A percentile compares a stretch with the other conserved stretches of the same genome.
phyloP scores from a whole-genome alignment of 1,284 basidiomycete species.

The Leccinum pseudoinsigne region DNA sequence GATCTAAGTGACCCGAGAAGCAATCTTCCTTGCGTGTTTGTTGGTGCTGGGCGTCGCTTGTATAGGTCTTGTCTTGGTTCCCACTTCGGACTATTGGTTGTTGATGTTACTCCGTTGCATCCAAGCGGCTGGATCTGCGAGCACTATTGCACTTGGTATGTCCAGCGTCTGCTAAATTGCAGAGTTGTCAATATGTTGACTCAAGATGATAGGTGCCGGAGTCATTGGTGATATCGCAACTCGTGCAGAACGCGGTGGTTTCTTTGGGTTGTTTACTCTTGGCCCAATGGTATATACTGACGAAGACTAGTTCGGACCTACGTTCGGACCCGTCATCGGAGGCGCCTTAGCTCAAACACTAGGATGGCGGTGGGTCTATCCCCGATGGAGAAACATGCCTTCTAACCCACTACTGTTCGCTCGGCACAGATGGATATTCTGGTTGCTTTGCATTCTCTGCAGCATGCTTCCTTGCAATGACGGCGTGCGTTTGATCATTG shows the following conservation, averaged over 20 bases:
- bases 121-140: constrained; percentile 61
- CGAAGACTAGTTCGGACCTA: constrained; percentile 44
- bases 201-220: constrained; percentile 48
- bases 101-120: constrained; percentile 61
- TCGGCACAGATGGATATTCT: constrained; percentile 63
- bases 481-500: constrained; percentile 44
- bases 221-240: constrained; percentile 57
- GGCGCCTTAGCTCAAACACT: constrained; percentile 56
- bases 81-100: constrained; percentile 58
- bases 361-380: constrained; percentile 61
- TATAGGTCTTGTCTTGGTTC: constrained; percentile 59
- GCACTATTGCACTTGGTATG: constrained; percentile 55
- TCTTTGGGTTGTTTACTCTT: constrained; percentile 47
- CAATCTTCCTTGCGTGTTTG: constrained; percentile 52
- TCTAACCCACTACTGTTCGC: constrained; percentile 24
- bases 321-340: constrained; percentile 57
- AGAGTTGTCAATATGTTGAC: background rate
- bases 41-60: constrained; percentile 53
- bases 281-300: constrained; percentile 41
- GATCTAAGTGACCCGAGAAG: no score
- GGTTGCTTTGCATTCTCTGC: constrained; percentile 72
- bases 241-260: constrained; percentile 52
- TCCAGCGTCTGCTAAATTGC: background rate
- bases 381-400: background rate
- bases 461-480: constrained; percentile 51